Evolutionary conservation across 306 rosid species (phyloP).

Genomic region (Quercus dentata): DNA sequence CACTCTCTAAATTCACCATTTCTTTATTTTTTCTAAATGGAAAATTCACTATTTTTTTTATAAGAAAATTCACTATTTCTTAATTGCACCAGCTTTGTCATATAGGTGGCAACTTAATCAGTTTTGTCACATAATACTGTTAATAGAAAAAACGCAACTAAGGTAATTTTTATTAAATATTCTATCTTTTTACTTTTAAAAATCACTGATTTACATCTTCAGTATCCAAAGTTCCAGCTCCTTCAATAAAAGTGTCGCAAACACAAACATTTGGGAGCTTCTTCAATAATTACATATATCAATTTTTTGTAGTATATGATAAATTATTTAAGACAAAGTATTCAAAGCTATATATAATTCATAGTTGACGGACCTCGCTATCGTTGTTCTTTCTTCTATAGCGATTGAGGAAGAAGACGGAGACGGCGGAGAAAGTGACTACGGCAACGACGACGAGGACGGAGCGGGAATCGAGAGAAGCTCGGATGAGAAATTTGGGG

Average conservation of each 20-base stretch:
- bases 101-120: too few relatives aligned
- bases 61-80: too few relatives aligned
- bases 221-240: background rate
- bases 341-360: background rate
- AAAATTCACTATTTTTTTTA: too few relatives aligned
- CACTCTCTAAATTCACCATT: too few relatives aligned
- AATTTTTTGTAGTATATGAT: background rate
- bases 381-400: constrained; percentile 38
- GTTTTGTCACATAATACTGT: background rate
- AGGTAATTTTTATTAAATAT: too few relatives aligned
- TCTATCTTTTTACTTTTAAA: too few relatives aligned
- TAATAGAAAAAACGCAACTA: background rate
- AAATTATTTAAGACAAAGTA: background rate
- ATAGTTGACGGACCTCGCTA: constrained; percentile 34
- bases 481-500: constrained; percentile 48
- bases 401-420: constrained; percentile 46
- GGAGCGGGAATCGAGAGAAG: constrained; percentile 57
- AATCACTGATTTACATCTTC: background rate
- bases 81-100: too few relatives aligned
- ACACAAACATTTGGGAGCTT: too few relatives aligned
- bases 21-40: too few relatives aligned
- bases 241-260: too few relatives aligned
- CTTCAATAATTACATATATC: too few relatives aligned
- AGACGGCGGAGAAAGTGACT: constrained; percentile 69
- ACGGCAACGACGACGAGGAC: constrained; percentile 46